phyloP scores from a whole-genome alignment of 169 alveolate species.

The Cryptosporidium parvum region DNA sequence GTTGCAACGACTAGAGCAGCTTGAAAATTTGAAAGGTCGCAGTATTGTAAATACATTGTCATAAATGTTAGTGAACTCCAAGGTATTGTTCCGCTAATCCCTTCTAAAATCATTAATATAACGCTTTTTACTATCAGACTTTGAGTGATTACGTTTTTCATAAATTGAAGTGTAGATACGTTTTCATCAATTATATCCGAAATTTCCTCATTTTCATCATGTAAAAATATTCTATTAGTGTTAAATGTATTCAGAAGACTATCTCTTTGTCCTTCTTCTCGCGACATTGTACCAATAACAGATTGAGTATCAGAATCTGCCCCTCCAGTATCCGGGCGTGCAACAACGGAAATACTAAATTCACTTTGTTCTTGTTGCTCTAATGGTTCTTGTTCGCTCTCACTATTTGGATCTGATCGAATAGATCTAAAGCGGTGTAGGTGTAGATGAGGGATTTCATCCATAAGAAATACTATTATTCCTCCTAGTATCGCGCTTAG shows the following conservation, averaged over 20 bases:
- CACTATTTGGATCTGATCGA: not conserved
- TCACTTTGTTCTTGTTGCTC: constrained; percentile 62
- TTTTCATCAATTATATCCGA: constrained; percentile 42
- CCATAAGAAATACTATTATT: constrained; percentile 82
- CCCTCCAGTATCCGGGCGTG: constrained; percentile 76
- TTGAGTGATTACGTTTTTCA: constrained; percentile 53
- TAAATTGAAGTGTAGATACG: constrained; percentile 33
- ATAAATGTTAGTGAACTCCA: constrained; percentile 90
- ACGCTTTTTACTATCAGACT: constrained; percentile 62
- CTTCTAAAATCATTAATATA: constrained; percentile 81
- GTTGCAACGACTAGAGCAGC: constrained; percentile 88
- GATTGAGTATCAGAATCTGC: constrained; percentile 66
- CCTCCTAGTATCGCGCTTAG: constrained; percentile 82
- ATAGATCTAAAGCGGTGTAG: constrained; percentile 37
- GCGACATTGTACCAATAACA: constrained; percentile 1
- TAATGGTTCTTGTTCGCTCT: constrained; percentile 20
- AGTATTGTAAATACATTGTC: constrained; percentile 90
- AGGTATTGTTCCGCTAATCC: constrained; percentile 90
- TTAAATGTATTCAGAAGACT: constrained; percentile 4
- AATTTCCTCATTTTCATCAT: constrained; percentile 49
- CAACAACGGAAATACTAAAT: constrained; percentile 51
- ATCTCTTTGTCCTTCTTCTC: constrained; percentile 43
- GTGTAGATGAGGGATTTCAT: constrained; percentile 81
- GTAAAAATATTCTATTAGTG: constrained; percentile 8
- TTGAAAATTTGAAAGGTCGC: constrained; percentile 86